A percentile compares a stretch with the other conserved stretches of the same genome.
phyloP scores from a whole-genome alignment of 495 filamentous ascomycete genomes.

The Trichoderma asperelloides region DNA sequence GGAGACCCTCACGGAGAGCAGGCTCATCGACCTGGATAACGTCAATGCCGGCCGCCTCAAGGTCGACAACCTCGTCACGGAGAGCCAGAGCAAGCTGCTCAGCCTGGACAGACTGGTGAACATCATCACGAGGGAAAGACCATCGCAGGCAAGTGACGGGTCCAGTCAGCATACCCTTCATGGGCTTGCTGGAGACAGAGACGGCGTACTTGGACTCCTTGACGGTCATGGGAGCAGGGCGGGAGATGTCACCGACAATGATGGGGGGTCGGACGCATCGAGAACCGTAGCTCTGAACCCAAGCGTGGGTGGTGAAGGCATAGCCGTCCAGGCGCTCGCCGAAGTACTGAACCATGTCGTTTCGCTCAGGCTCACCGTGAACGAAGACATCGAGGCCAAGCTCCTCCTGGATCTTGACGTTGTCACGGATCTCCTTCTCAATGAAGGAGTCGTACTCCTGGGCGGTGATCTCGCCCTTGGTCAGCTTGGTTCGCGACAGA shows the following conservation, averaged over 20 bases:
- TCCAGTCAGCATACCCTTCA: conserved; percentile 99
- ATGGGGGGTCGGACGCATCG: conserved; percentile 97
- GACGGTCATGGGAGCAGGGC: conserved; percentile 94
- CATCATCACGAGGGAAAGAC: conserved; percentile 99
- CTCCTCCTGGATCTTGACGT: conserved; percentile 94
- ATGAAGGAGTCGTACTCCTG: conserved; percentile 97
- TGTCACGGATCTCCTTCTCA: conserved; percentile 89
- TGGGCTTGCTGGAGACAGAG: conserved; percentile 92
- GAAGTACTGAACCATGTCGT: conserved; percentile 99
- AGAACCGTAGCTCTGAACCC: conserved; percentile 97
- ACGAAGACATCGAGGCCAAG: conserved; percentile 89
- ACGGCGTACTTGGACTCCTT: conserved; percentile 99
- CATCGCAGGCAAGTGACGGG: conserved; percentile 97
- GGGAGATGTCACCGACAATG: conserved; percentile 95
- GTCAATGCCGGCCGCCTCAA: conserved; percentile 88
- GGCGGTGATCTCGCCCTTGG: conserved; percentile 89
- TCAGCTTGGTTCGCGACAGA: conserved; percentile 90
- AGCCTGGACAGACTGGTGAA: conserved; percentile 97
- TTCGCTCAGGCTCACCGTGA: conserved; percentile 97
- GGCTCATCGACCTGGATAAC: conserved; percentile 99
- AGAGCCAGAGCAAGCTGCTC: conserved; percentile 97
- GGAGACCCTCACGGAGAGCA: conserved; percentile 96
- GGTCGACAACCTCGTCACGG: conserved; percentile 95
- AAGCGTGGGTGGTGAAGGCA: conserved; percentile 97
- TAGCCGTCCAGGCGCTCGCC: conserved; percentile 95